Percentiles rank a stretch among this genome's conserved stretches.
Conservation (phyloP, 2,329 filamentous ascomycete species). For the Erysiphe pisi region DNA sequence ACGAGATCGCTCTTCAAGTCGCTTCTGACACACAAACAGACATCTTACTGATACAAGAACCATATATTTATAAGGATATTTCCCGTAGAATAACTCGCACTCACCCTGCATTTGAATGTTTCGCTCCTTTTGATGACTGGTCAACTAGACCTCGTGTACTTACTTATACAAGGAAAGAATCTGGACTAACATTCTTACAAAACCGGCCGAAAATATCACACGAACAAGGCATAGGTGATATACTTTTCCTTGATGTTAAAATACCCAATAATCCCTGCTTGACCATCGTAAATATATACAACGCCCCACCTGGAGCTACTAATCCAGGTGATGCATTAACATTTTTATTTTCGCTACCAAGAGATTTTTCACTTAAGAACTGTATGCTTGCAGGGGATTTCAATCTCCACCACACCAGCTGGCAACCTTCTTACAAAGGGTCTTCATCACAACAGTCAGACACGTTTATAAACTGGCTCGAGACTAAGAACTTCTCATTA, state of each 20-base stretch:
- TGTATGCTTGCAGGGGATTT: no score
- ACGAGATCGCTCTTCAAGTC: not conserved
- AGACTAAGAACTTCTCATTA: not conserved
- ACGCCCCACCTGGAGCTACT: not conserved
- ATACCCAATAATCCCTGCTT: not conserved
- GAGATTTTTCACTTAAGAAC: no score
- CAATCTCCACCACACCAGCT: no score
- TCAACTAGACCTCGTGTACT: not conserved
- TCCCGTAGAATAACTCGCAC: not conserved
- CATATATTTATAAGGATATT: not conserved
- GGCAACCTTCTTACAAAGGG: no score
- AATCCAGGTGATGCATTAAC: no score
- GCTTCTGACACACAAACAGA: not conserved
- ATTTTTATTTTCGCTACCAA: no score
- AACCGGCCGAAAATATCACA: not conserved
- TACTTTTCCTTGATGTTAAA: not conserved
- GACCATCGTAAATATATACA: not conserved
- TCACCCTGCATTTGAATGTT: not conserved
- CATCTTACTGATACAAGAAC: conserved; percentile 1
- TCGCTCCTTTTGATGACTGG: not conserved
- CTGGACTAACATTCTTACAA: no score
- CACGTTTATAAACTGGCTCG: not conserved
- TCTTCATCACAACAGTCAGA: no score
- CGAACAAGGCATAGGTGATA: not conserved
- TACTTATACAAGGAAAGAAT: not conserved